phyloP scores from a whole-genome alignment of 768 basidiomycete genomes.

The Lactarius quietus region DNA sequence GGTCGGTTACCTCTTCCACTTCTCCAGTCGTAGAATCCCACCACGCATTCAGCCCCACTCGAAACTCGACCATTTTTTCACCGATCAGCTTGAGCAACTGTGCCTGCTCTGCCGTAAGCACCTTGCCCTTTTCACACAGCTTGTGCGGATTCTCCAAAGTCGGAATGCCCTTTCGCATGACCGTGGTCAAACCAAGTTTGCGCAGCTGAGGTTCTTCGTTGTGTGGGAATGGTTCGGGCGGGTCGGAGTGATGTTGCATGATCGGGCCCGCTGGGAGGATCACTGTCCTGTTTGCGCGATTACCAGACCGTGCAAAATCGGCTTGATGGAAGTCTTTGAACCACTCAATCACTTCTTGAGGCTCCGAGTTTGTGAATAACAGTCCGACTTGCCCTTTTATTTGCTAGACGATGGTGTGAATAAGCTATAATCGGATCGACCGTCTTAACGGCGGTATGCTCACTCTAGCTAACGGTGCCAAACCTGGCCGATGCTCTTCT shows the following conservation, averaged over 20 bases:
- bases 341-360: slow-evolving; percentile 92
- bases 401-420: slow-evolving; percentile 47
- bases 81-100: slow-evolving; percentile 91
- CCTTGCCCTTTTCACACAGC: slow-evolving; percentile 80
- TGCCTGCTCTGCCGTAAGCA: slow-evolving; percentile 80
- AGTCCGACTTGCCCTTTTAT: slow-evolving; percentile 94
- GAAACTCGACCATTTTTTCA: slow-evolving; percentile 83
- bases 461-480: slow-evolving; percentile 78
- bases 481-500: slow-evolving; percentile 77
- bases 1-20: slow-evolving; percentile 55
- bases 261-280: slow-evolving; percentile 81
- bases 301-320: slow-evolving; percentile 90
- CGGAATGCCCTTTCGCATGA: slow-evolving; percentile 84
- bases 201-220: slow-evolving; percentile 97
- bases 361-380: slow-evolving; percentile 85
- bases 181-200: slow-evolving; percentile 83
- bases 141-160: slow-evolving; percentile 75
- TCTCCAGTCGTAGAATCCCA: slow-evolving; percentile 71
- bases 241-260: slow-evolving; percentile 73
- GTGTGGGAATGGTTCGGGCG: slow-evolving; percentile 89
- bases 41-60: slow-evolving; percentile 62
- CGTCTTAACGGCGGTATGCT: slow-evolving; percentile 26
- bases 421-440: neutral
- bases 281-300: slow-evolving; percentile 69
- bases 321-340: slow-evolving; percentile 86